Base-by-base conservation (phyloP, 106 monocot genomes). In the Vanilla planifolia region DNA sequence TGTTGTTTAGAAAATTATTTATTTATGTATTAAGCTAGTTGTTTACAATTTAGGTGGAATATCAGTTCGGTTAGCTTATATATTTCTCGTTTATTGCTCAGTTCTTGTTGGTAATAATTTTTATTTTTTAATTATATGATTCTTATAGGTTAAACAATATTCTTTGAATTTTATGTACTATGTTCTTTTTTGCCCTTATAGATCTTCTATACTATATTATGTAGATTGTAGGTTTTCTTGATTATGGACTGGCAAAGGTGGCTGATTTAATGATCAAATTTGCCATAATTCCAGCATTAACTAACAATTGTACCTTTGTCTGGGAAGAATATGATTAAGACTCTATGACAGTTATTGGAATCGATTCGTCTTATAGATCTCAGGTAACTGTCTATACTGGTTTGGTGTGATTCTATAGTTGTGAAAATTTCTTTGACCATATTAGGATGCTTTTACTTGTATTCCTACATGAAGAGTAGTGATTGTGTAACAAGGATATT, bases 231-330 rank as follows among this genome's bases (percentile, higher is more conserved):
- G 79, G 71, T 63, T 65, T 72, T 62, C 57, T 98, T 27, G 81
- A 91, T 60, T 98, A 91, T 77, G 96, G 96, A 29, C 58, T 87
- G 55, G 84, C 81, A 65, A 91, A 79, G 62, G 53, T 91, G 27
- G 87, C 91, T 64, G 91, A 98, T 63, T 70, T 77, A 53, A 79
- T 85, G 72, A 74, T 91, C 45, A 91, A 87, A 64, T 72, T 88
- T 72, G 75, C 79, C 36, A 74, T 91, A 30, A 61, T 48, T 63
- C 91, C 91, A 58, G 67, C 81, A 55, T 79, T 91, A 76, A 64
- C 72, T 56, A 59, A 70, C 56, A 71, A 50, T 40, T 64, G 59
- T 10, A 67, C 71, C 16, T 28, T 81, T 69, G 26, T 47, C 61
- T 37, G 59, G 14, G 89, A 85, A 60, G 75, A 67, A 19, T 55